These are phyloP conservation scores for Eutreptiella sp. DNA, from an alignment of 208 protist species.

Conservation along the genomic window DNA sequence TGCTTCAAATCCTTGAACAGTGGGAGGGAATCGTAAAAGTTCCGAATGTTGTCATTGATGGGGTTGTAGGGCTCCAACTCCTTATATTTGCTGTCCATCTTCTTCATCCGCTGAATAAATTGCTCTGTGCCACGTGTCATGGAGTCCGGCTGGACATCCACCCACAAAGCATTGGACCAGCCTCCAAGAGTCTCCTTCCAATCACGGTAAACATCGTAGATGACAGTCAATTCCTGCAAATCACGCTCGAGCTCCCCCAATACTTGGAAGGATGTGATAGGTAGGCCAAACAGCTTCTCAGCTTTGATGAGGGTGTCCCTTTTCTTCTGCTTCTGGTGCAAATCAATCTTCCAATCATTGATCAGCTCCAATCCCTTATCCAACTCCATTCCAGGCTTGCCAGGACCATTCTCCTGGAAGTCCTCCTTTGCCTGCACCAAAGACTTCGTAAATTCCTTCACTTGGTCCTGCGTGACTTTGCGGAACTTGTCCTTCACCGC, in stretches of 20 bases:
- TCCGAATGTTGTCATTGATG: slow-evolving; percentile 82
- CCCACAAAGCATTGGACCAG: slow-evolving; percentile 93
- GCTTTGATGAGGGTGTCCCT: slow-evolving; percentile 84
- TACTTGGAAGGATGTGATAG: slow-evolving; percentile 80
- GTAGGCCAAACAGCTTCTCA: slow-evolving; percentile 93
- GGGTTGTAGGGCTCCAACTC: slow-evolving; percentile 69
- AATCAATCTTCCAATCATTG: slow-evolving; percentile 64
- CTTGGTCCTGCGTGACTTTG: slow-evolving; percentile 78
- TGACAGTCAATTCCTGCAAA: slow-evolving; percentile 69
- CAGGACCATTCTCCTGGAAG: slow-evolving; percentile 73
- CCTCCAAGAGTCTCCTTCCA: slow-evolving; percentile 74
- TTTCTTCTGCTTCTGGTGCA: slow-evolving; percentile 59
- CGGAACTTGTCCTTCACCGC: slow-evolving; percentile 87
- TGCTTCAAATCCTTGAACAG: slow-evolving; percentile 92
- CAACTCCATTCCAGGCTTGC: slow-evolving; percentile 67
- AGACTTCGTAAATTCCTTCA: slow-evolving; percentile 61
- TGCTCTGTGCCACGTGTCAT: slow-evolving; percentile 86
- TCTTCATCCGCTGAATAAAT: slow-evolving; percentile 67
- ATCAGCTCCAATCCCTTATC: slow-evolving; percentile 79
- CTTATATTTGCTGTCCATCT: slow-evolving; percentile 72
- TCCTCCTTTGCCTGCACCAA: slow-evolving; percentile 50
- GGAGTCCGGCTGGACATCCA: slow-evolving; percentile 88
- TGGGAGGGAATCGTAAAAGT: slow-evolving; percentile 90
- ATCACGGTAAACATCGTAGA: slow-evolving; percentile 89
- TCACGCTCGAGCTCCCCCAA: slow-evolving; percentile 81